Evolutionary conservation across 805 yeast species (phyloP).

Genomic region (Candida suzukii): DNA sequence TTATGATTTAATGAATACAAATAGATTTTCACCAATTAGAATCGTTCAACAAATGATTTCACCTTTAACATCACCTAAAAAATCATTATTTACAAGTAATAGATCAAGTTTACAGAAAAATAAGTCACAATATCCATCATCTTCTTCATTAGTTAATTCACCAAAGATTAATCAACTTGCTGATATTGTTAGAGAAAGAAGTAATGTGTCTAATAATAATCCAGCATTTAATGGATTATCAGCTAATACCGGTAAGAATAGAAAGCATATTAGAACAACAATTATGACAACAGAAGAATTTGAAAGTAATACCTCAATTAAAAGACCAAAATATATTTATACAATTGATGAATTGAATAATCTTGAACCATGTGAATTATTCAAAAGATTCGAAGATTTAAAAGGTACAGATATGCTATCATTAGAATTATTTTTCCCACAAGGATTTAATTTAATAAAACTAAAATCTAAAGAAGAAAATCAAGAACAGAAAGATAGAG

Average conservation of each 20-base stretch:
- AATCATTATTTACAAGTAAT: not conserved
- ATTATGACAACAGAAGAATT: no score
- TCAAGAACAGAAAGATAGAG: not conserved
- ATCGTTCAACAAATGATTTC: conserved; percentile 10
- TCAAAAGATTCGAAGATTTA: conserved; percentile 6
- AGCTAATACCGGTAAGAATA: no score
- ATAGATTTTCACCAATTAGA: conserved; percentile 13
- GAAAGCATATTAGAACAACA: no score
- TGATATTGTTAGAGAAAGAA: not conserved
- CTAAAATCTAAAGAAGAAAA: not conserved
- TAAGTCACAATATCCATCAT: no score
- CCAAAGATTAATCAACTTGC: not conserved
- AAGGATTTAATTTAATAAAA: not conserved
- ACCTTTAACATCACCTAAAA: conserved; percentile 4
- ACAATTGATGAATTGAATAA: conserved; percentile 6
- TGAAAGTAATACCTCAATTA: no score
- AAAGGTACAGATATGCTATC: conserved; percentile 13
- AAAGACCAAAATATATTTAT: no score
- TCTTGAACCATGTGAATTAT: conserved; percentile 10
- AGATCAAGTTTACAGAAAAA: not conserved
- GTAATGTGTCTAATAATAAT: not conserved
- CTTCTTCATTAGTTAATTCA: no score
- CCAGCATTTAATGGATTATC: no score
- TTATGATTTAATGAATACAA: no score
- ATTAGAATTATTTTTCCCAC: conserved; percentile 15